Conservation (phyloP, 345 rosid species). For the Eucalyptus urophylla region DNA sequence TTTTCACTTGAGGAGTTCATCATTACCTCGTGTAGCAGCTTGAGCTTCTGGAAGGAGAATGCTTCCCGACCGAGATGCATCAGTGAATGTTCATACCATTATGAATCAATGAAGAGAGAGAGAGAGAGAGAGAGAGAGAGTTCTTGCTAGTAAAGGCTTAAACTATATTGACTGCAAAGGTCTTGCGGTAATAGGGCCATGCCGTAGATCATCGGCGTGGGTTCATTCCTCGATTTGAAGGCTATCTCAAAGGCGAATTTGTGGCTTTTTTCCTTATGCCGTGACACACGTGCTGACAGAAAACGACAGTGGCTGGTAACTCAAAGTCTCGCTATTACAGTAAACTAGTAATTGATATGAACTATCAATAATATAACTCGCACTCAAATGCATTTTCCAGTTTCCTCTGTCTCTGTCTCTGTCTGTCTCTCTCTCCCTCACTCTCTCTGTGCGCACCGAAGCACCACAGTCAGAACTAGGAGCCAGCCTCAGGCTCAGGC, state of each 20-base stretch:
- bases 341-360: not conserved
- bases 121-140: not conserved
- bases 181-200: not conserved
- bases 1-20: not conserved
- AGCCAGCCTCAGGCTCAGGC: not conserved
- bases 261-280: not conserved
- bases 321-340: not conserved
- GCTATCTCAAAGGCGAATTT: not conserved
- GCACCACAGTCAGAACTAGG: not conserved
- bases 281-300: not conserved
- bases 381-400: not conserved
- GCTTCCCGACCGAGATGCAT: not conserved
- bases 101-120: not conserved
- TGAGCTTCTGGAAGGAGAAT: not conserved
- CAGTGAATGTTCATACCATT: not conserved
- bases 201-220: not conserved
- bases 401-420: not conserved
- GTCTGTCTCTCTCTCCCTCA: not conserved
- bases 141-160: not conserved
- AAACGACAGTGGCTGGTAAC: not conserved
- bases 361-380: not conserved
- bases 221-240: not conserved
- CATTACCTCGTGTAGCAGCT: not conserved
- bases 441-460: not conserved
- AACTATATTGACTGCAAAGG: not conserved